Conservation (phyloP, 768 basidiomycete species). For the Leccinum truebloodii region DNA sequence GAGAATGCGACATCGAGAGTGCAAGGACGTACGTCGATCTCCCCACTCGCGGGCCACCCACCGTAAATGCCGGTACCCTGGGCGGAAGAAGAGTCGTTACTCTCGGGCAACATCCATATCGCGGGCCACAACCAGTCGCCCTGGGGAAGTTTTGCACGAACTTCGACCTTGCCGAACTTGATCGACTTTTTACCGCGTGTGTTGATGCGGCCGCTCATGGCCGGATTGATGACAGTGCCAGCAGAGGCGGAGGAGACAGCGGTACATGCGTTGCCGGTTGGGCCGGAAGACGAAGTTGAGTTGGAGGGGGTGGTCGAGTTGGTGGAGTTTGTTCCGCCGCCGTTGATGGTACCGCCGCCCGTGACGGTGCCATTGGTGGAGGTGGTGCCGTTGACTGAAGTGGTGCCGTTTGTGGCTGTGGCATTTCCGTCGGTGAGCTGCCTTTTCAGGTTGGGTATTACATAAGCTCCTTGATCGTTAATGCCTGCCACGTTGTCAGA, state of each 20-base stretch:
- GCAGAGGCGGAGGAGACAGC: slow-evolving; percentile 39
- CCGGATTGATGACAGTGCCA: slow-evolving; percentile 48
- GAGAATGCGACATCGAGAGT: neutral
- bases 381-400: slow-evolving; percentile 6
- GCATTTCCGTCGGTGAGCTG: slow-evolving; percentile 18
- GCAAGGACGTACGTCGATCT: slow-evolving; percentile 52
- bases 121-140: slow-evolving; percentile 45
- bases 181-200: slow-evolving; percentile 51
- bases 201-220: slow-evolving; percentile 53
- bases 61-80: slow-evolving; percentile 29
- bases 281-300: slow-evolving; percentile 21
- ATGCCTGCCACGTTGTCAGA: slow-evolving; percentile 13
- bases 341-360: neutral
- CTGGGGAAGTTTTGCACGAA: slow-evolving; percentile 59
- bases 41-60: slow-evolving; percentile 53
- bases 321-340: slow-evolving; percentile 21
- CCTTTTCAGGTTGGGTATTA: slow-evolving; percentile 25
- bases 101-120: slow-evolving; percentile 34
- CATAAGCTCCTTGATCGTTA: slow-evolving; percentile 28
- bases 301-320: slow-evolving; percentile 16
- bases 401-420: neutral
- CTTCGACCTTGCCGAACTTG: slow-evolving; percentile 58
- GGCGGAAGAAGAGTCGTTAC: slow-evolving; percentile 21
- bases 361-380: neutral
- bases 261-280: slow-evolving; percentile 39